These are phyloP conservation scores for Herpetospermum pedunculosum DNA, from an alignment of 306 rosid genomes.

Conservation along the genomic window DNA sequence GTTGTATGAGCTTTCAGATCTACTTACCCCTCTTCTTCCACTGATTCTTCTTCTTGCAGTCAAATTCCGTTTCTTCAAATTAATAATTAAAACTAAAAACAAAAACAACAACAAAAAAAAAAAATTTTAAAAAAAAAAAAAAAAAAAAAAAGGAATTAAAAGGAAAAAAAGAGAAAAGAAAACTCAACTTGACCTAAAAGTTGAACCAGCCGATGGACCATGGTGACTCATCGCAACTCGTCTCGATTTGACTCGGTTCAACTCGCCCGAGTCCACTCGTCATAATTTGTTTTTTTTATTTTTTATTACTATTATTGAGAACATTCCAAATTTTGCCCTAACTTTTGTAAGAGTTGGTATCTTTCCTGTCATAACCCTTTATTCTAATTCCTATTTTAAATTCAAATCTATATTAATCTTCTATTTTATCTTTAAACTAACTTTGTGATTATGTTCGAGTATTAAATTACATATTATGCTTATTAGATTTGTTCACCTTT, in stretches of 20 bases:
- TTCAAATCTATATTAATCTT: background rate
- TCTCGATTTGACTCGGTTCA: background rate
- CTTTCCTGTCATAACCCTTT: background rate
- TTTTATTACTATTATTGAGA: background rate
- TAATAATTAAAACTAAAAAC: conserved; percentile 4
- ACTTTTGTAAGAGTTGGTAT: background rate
- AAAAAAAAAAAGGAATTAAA: background rate
- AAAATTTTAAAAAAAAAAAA: too few species aligned
- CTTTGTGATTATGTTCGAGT: too few species aligned
- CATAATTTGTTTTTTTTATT: background rate
- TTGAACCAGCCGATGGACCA: conserved; percentile 18
- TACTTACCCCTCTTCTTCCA: conserved; percentile 11
- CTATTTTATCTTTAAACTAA: too few species aligned
- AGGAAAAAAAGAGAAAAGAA: conserved; percentile 6
- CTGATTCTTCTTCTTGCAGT: conserved; percentile 36
- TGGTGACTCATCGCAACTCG: conserved; percentile 34
- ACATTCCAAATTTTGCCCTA: background rate
- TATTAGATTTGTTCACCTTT: too few species aligned
- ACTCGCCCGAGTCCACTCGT: conserved; percentile 1
- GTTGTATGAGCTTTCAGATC: conserved; percentile 32
- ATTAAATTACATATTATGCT: too few species aligned
- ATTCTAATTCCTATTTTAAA: background rate
- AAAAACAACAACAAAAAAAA: background rate
- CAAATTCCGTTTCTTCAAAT: conserved; percentile 34
- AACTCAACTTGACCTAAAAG: conserved; percentile 41